Evolutionary conservation across 768 basidiomycete genomes (phyloP), one percentile per base, ranked within the genome.

Genomic region (Xerocomellus amylosporus): DNA sequence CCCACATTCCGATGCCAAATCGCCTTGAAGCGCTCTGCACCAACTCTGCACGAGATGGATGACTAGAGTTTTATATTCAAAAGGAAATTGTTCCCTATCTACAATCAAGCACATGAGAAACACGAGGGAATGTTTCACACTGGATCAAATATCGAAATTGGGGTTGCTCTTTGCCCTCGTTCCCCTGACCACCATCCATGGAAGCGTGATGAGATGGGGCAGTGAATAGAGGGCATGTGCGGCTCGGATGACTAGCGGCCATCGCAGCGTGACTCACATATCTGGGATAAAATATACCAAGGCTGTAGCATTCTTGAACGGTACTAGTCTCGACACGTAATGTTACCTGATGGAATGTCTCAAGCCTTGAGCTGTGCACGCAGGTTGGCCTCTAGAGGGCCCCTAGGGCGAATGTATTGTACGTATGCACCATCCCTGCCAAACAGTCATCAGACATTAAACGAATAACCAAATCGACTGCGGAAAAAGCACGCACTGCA

Each of bases 321-420:
- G 36, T 56, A 53, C 60, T 58, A 67, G 58, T 54, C 38, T 43
- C 53, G 33, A 51, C 49, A 51, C 37, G 34, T 40, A 36, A 58
- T 46, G 36, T 39, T 58, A 50, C 42, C 51, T 42, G 13, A 46
- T 14, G 30, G 10, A 50, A 58, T 44, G 38, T 51, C 54, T 76
- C 75, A 91, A 52, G 88, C 91, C 67, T 80, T 82, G 60, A 91
- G 84, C 71, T 90, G 92, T 60, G 83, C 86, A 57, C 87, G 85
- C 51, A 97, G 79, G 80, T 97, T 96, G 68, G 79, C 63, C 77
- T 93, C 88, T 55, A 96, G 80, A 50, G 83, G 82, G 57, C 94
- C 94, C 79, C 86, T 90, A 55, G 89, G 87, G 62, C 87, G 83
- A 75, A 97, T 93, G 77, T 88, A 96, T 74, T 95, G 87, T 47